Percentiles rank a stretch among this genome's conserved stretches.
Evolutionary conservation across 176 grass and related monocot species (phyloP).

Genomic region (Oryza longistaminata): DNA sequence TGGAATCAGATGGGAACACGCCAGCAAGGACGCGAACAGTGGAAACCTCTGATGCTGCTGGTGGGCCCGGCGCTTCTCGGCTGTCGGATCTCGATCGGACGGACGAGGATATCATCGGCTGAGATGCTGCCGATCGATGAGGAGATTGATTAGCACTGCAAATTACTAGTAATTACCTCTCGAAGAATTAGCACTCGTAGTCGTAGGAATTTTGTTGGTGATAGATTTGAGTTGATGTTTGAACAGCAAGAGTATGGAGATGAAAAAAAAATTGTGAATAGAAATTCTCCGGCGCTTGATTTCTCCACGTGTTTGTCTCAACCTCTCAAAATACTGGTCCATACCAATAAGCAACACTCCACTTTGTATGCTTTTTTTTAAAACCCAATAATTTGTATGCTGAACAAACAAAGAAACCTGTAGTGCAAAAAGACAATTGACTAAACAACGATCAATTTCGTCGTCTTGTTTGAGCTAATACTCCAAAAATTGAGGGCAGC

Average conservation of each 20-base stretch:
- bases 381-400: too few species aligned
- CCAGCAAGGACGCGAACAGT: not conserved
- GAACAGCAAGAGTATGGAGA: not conserved
- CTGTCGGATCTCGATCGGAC: not conserved
- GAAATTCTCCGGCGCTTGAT: not conserved
- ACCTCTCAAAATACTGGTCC: not conserved
- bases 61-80: not conserved
- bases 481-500: too few species aligned
- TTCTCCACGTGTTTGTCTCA: not conserved
- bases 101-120: not conserved
- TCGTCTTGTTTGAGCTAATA: too few species aligned
- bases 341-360: not conserved
- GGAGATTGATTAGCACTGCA: not conserved
- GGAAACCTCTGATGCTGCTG: not conserved
- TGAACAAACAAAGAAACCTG: not conserved
- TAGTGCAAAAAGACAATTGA: not conserved
- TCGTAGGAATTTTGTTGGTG: not conserved
- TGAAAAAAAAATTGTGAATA: not conserved
- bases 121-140: not conserved
- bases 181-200: not conserved
- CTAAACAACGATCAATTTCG: too few species aligned
- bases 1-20: too few species aligned
- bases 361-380: too few species aligned
- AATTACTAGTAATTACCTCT: not conserved
- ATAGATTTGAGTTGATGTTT: not conserved